Conservation (phyloP, 768 basidiomycete species). For the Terana coerulea region DNA sequence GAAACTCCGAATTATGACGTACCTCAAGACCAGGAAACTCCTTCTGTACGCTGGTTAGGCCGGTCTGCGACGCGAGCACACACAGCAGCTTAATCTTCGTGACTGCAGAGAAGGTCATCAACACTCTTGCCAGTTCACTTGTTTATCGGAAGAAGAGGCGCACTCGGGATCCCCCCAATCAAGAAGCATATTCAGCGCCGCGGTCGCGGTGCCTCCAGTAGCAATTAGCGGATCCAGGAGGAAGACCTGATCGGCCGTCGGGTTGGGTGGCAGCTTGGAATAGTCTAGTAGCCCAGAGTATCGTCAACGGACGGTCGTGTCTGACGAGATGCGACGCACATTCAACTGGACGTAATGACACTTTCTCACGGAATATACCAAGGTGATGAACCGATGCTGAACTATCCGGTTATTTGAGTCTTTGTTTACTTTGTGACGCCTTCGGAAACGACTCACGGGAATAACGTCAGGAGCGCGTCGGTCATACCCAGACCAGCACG, state of each 20-base stretch:
- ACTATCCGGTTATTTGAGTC: constrained; percentile 30
- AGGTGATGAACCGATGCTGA: constrained; percentile 85
- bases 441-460: constrained; percentile 54
- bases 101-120: constrained; percentile 32
- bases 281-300: constrained; percentile 53
- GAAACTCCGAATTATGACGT: constrained; percentile 13
- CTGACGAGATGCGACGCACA: constrained; percentile 46
- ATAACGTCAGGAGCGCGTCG: constrained; percentile 78
- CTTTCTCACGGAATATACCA: constrained; percentile 85
- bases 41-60: constrained; percentile 59
- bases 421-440: not conserved
- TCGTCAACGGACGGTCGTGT: not conserved
- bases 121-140: not conserved
- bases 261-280: constrained; percentile 77
- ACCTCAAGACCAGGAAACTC: constrained; percentile 84
- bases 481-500: constrained; percentile 94
- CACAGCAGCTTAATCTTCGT: constrained; percentile 77
- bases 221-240: constrained; percentile 92
- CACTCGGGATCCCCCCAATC: constrained; percentile 79
- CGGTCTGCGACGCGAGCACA: constrained; percentile 74
- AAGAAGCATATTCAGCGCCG: constrained; percentile 80
- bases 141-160: constrained; percentile 16
- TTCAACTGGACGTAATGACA: constrained; percentile 86
- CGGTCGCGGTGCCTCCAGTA: constrained; percentile 88
- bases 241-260: constrained; percentile 80